Base-by-base conservation (phyloP, 2,329 filamentous ascomycete species). In the Neofusicoccum parvum region DNA sequence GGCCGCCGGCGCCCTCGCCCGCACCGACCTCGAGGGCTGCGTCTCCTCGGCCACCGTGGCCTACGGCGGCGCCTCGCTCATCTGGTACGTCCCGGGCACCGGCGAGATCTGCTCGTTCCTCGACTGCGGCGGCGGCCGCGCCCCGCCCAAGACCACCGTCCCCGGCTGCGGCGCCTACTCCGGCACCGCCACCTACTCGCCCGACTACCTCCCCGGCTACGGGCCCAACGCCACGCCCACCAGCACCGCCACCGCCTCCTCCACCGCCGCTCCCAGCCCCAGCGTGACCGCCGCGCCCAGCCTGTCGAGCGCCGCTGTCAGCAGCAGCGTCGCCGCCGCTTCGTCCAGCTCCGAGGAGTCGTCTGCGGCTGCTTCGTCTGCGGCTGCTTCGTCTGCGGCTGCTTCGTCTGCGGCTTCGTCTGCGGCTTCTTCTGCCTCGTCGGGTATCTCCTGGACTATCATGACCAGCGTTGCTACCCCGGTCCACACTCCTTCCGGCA, bases 61-160 rank as follows among this genome's bases (percentile, higher is more conserved):
- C 27, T 70, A 72, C 53, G 73, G 76, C 66, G 83, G 82, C 70
- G 80, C 81, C 49, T 83, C 80, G 64, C 67, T 83, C 53, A 75
- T 87, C 71, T 90, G 82, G 81, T 90, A 86, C 75, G 83, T 88
- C 62, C 87, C 87, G 1, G 86, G 78, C 69, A 86, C 84, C 17
- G 87, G 87, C 73, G 87, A 90, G 79, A 80, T 90, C 73, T 90
- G 88, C 82, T 80, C 80, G 11, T 72, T 86, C 67, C 81, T 88
- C 69, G 88, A 90, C 82, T 90, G 88, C 76, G 88, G 88, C 66
- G 88, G 88, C 69, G 88, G 88, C 64, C 82, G 85, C 51, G 88
- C 87, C 9, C 86, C 88, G 3, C 85, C 87, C 67, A 90, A 87
- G 80, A 86, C 84, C 15, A 84, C 82, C 32, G 84, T 87, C 23